These are phyloP conservation scores for Neolentinus lepideus DNA, from an alignment of 1,284 basidiomycete genomes.

Conservation along the genomic window DNA sequence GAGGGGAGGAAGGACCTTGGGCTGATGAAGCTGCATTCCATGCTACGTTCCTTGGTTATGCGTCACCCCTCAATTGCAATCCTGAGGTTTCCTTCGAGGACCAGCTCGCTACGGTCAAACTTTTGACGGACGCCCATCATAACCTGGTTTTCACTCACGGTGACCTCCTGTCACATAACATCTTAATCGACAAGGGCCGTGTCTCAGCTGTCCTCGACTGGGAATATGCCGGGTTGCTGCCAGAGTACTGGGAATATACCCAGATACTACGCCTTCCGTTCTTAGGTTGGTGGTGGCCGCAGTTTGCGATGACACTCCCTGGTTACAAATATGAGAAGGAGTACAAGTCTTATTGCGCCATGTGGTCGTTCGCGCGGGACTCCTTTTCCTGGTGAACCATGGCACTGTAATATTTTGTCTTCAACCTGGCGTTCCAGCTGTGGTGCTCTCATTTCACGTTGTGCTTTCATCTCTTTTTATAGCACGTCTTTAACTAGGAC, in stretches of 20 bases:
- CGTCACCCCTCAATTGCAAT: not conserved
- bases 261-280: not conserved
- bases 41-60: not conserved
- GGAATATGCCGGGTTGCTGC: constrained; percentile 18
- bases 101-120: not conserved
- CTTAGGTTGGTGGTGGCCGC: not conserved
- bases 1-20: not conserved
- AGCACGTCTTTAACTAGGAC: too few relatives aligned
- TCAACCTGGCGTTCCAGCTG: too few relatives aligned
- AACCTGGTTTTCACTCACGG: constrained; percentile 13
- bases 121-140: not conserved
- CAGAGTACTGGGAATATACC: constrained; percentile 19
- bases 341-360: not conserved
- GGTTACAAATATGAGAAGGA: constrained; percentile 1
- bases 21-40: not conserved
- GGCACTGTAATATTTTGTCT: too few relatives aligned
- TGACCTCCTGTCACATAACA: constrained; percentile 15
- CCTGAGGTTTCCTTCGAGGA: not conserved
- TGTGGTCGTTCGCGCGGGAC: not conserved
- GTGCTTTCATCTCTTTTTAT: too few relatives aligned
- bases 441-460: too few relatives aligned
- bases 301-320: not conserved
- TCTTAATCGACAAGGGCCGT: constrained; percentile 13
- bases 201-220: constrained; percentile 19
- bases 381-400: not conserved